Base-by-base conservation (phyloP, 2,329 filamentous ascomycete genomes). In the Basipetospora sp. region DNA sequence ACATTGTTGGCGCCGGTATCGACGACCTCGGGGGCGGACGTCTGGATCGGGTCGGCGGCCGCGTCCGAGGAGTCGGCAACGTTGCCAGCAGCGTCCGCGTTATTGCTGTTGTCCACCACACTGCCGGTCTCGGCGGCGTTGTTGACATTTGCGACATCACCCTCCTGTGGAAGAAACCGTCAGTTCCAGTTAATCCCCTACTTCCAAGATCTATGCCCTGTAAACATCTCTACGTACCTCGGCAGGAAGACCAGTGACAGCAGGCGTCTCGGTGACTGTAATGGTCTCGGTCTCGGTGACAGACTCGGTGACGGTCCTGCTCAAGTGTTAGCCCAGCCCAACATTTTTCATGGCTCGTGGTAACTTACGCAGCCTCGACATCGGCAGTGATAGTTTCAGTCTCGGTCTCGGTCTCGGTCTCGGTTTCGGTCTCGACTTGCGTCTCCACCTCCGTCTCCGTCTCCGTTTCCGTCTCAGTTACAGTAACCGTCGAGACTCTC, bases 241-340 rank as follows among this genome's bases (percentile, higher is more conserved):
- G 3, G 34, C 25, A n/a, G 34, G 34, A 5, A 30, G 22, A 13
- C 14, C 34, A 14, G 34, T 18, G 20, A 35, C 33, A 35, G 25
- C n/a, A n/a, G n/a, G n/a, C 15, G 27, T 30, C 25, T 29, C 20
- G 31, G 42, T 36, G 22, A 37, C 33, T 16, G 42, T 41, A 11
- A 39, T 25, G n/a, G 41, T 43, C 29, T 36, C 33, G 13, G 34
- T 35, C 30, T 35, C 36, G 14, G 42, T 43, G 36, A 43, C 14
- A 19, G 34, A 36, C 16, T 36, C 34, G 22, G 34, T 36, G 14
- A 36, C 6, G 11, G 34, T 36, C 26, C 34, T 36, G 26, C 17
- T n/a, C 11, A 34, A 19, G 11, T n/a, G n/a, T n/a, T n/a, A n/a
- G n/a, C n/a, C n/a, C n/a, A n/a, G n/a, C n/a, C n/a, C n/a, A n/a